Conservation (phyloP, 345 rosid genomes). For the rapeseed (Brassica napus) region Da-Ae NC_063437.1:19641501-19642000, state of each 20-base stretch:
- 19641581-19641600: slow-evolving; percentile 37
- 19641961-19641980: too few species aligned
- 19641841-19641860: too few species aligned
- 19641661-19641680: background rate
- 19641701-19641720: slow-evolving; percentile 28
- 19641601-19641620: slow-evolving; percentile 15
- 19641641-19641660: background rate
- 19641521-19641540: background rate
- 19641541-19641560: background rate
- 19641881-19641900: slow-evolving; percentile 90
- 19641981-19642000: too few species aligned
- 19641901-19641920: slow-evolving; percentile 96
- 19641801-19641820: too few species aligned
- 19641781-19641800: too few species aligned
- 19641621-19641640: background rate
- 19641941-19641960: slow-evolving; percentile 77
- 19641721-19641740: slow-evolving; percentile 10
- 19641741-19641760: background rate
- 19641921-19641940: slow-evolving; percentile 96
- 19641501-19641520: background rate
- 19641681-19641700: background rate
- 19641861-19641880: too few species aligned
- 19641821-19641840: slow-evolving; percentile 28
- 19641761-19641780: slow-evolving; percentile 18
- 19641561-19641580: slow-evolving; percentile 4